These are phyloP conservation scores for Leishmania aethiopica DNA, from an alignment of 208 protist genomes.

Conservation along the genomic window DNA sequence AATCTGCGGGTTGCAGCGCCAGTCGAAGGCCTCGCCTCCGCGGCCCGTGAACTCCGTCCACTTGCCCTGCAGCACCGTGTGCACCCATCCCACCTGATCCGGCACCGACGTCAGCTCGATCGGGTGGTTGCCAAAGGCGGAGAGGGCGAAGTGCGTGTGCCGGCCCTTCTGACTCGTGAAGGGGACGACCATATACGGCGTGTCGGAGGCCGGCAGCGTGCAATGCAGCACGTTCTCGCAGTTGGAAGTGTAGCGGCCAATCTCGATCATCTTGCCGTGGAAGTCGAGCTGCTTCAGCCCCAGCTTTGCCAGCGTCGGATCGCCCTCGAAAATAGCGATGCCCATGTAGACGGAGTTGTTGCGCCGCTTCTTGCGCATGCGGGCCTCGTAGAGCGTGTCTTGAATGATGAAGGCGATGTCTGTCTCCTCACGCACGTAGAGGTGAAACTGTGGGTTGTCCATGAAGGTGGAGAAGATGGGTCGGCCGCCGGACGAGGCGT, in stretches of 20 bases:
- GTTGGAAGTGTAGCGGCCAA: constrained; percentile 90
- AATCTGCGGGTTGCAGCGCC: constrained; percentile 91
- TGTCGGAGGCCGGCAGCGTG: constrained; percentile 65
- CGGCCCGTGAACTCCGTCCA: constrained; percentile 90
- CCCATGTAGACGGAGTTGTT: constrained; percentile 94
- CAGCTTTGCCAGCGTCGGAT: constrained; percentile 60
- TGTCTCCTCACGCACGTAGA: constrained; percentile 64
- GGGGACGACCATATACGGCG: constrained; percentile 88
- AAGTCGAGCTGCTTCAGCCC: constrained; percentile 92
- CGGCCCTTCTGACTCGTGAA: constrained; percentile 89
- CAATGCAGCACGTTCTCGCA: constrained; percentile 92
- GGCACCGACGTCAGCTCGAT: constrained; percentile 86
- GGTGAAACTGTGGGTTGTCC: constrained; percentile 92
- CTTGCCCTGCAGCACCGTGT: constrained; percentile 73
- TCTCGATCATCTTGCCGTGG: constrained; percentile 88
- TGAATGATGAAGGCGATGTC: constrained; percentile 91
- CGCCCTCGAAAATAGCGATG: constrained; percentile 86
- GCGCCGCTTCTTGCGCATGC: constrained; percentile 83
- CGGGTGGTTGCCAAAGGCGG: constrained; percentile 77
- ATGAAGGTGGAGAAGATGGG: constrained; percentile 92
- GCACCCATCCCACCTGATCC: constrained; percentile 88
- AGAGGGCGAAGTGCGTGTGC: constrained; percentile 84
- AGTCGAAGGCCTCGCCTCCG: constrained; percentile 82
- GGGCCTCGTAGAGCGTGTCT: constrained; percentile 86
- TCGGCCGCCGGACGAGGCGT: constrained; percentile 75